phyloP scores from a whole-genome alignment of 257 asterid species.

The Forsythia suspensa region DNA sequence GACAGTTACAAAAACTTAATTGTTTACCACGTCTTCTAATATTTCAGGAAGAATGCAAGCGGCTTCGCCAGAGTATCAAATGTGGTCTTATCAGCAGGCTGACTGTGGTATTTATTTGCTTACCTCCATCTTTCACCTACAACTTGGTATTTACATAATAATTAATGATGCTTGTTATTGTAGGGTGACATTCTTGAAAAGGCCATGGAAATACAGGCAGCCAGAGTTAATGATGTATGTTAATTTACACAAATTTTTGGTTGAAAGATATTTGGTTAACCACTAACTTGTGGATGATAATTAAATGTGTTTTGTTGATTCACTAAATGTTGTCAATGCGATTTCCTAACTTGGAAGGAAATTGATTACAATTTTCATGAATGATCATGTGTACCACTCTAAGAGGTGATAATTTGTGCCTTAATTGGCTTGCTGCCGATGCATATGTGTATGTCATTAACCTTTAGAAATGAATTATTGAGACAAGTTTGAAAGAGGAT shows the following conservation, averaged over 20 bases:
- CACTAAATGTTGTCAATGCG: background rate
- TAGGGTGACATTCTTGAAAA: slow-evolving; percentile 99
- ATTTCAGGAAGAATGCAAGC: slow-evolving; percentile 96
- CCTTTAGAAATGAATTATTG: background rate
- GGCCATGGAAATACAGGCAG: slow-evolving; percentile 84
- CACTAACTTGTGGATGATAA: slow-evolving; percentile 6
- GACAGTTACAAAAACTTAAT: background rate
- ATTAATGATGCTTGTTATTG: slow-evolving; percentile 28
- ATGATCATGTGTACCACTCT: background rate
- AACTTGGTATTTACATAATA: slow-evolving; percentile 8
- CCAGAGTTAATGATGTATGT: slow-evolving; percentile 93
- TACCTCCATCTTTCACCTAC: slow-evolving; percentile 15
- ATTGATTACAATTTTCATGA: background rate
- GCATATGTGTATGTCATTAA: background rate
- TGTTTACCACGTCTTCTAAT: background rate
- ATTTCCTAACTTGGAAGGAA: background rate
- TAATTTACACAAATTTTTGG: slow-evolving; percentile 3
- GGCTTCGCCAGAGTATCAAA: slow-evolving; percentile 96
- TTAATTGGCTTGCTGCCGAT: background rate
- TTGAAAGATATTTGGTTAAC: background rate
- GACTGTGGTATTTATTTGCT: slow-evolving; percentile 71
- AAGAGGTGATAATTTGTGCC: background rate
- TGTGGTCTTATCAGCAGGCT: slow-evolving; percentile 87
- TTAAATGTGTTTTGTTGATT: background rate
- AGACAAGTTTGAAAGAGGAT: background rate